Percentiles rank a stretch among this genome's conserved stretches.
phyloP scores from a whole-genome alignment of 2,329 filamentous ascomycete genomes.

The Colletotrichum karsti region DNA sequence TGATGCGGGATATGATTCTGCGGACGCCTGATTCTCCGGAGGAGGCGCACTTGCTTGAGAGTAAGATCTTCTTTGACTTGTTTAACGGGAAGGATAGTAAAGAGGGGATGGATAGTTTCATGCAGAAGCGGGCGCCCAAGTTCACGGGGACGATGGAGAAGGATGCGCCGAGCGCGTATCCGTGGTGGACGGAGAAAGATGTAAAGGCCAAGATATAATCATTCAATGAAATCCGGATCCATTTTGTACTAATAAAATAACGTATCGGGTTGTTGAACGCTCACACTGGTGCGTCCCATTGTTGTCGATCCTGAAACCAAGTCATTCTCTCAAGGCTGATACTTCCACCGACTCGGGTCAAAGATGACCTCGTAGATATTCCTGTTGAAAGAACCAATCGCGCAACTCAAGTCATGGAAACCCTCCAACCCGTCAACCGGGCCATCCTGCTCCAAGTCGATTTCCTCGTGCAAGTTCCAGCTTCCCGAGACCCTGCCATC shows the following conservation, averaged over 20 bases:
- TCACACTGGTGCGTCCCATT: not conserved
- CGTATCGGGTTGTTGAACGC: not conserved
- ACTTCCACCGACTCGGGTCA: constrained; percentile 67
- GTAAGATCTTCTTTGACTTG: constrained; percentile 67
- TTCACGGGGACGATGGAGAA: constrained; percentile 69
- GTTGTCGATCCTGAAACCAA: not conserved
- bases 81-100: constrained; percentile 67
- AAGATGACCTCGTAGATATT: constrained; percentile 75
- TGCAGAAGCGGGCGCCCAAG: constrained; percentile 71
- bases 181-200: constrained; percentile 70
- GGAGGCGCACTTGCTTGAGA: constrained; percentile 76
- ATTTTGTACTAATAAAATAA: not conserved
- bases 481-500: constrained; percentile 66
- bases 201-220: constrained; percentile 35
- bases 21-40: constrained; percentile 67
- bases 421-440: constrained; percentile 75
- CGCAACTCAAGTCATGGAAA: constrained; percentile 74
- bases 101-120: constrained; percentile 74
- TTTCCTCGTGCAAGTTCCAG: constrained; percentile 82
- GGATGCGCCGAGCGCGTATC: constrained; percentile 67
- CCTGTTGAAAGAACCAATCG: constrained; percentile 75
- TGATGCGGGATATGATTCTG: constrained; percentile 80
- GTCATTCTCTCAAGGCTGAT: constrained; percentile 34
- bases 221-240: not conserved
- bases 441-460: constrained; percentile 68